Base-by-base conservation (phyloP, 805 yeast genomes). In the Clavispora fructus region DNA sequence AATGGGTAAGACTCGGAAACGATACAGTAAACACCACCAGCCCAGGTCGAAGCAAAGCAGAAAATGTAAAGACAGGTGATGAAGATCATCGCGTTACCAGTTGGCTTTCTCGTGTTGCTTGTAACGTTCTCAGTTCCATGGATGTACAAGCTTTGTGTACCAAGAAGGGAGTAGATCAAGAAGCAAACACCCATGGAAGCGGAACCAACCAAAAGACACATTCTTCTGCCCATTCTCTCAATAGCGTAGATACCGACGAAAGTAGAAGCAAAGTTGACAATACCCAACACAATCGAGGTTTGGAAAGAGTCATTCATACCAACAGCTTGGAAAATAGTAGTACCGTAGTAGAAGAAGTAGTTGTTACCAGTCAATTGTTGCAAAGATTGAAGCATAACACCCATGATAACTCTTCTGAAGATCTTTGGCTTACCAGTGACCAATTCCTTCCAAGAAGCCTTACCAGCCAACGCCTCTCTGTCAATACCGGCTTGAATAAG, bases 1-100 rank as follows among this genome's bases (percentile, higher is more conserved):
- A 80, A 71, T 50, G 88, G 88, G 64, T 79, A 84, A 39, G 82
- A 67, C 63, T 84, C 91, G 39, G 87, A 77, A 23, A 82, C 79
- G 50, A 83, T 74, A 41, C 81, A 81, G 67, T 75, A 83, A 32
- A 80, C 79, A 51, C 81, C 79, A 47, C 89, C 87, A 35, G 87
- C 90, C 83, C 87, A 80, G n/a, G 89, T 80, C 25, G 80, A 73
- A 3, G 91, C 90, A 60, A 84, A 84, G 63, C 73, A 80, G 65
- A 80, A 70, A 47, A 84, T 79, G 68, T 74, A 84, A 43, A 82
- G 59, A 67, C 87, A 82, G 7, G 88, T 74, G 45, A 83, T 71
- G 56, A 75, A 75, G 58, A 84, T 81, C 86, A 84, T 79, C 10
- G 75, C 78, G 50, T 69, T 58, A 57, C 87, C 87, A 43, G 83